Base-by-base conservation (phyloP, 2,329 filamentous ascomycete species). In the Metarhizium brunneum region DNA sequence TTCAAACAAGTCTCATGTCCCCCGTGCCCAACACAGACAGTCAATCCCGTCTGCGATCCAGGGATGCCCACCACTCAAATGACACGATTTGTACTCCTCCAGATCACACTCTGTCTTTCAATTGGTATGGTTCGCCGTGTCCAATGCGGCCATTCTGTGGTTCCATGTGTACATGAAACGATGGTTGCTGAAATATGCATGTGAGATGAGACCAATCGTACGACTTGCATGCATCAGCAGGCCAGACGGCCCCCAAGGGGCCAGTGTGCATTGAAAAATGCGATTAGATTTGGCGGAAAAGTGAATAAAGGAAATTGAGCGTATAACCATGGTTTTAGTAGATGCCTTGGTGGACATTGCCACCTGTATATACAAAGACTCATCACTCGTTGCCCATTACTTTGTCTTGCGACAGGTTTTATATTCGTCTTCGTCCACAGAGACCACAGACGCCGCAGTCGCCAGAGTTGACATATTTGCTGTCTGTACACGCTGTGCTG, bases 371-470 rank as follows among this genome's bases (percentile, higher is more conserved):
- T 35, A 7, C 32, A 35, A 35, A 11, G 32, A 11, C 7, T 35
- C 32, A 8, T 35, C 7, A 40, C 11, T 50, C 49, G 13, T 13
- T n/a, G 14, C 30, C 16, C 25, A 40, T 51, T 35, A 7, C 49
- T 20, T 51, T 6, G 11, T 6, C 6, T 36, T 20, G 2, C 18
- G 2, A 13, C 54, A 47, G 18, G 5, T 16, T 25, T 25, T 36
- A n/a, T 13, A n/a, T 20, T 61, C 62, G 70, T 60, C 68, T 73
- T 61, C 69, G 70, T 18, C 84, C 85, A 65, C 88, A 92, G 5
- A 88, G 69, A 3, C 87, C 87, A 66, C 88, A 92, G 0, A 84
- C 67, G 6, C 84, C 85, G 59, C 77, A 83, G 67, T 92, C 87
- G 1, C 79, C 82, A 11, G 85, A 77, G 64, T 92, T 92, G 53